Evolutionary conservation across 176 grass and related monocot species (phyloP).

Genomic region (Phyllostachys edulis): DNA sequence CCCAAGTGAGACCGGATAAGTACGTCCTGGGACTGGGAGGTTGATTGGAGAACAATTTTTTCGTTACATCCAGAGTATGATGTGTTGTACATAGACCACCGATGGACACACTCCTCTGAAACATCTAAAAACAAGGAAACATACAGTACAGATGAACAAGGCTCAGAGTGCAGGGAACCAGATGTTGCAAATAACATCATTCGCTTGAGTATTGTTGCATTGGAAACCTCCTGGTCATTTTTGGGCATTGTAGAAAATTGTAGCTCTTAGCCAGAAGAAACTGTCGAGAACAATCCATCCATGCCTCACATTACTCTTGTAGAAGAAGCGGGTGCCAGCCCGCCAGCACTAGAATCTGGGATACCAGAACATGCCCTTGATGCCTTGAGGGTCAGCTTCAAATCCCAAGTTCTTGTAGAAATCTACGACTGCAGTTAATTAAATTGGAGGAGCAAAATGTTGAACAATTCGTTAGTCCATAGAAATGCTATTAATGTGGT

Average conservation of each 20-base stretch:
- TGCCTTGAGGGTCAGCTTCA: slow-evolving; percentile 91
- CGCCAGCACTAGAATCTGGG: slow-evolving; percentile 38
- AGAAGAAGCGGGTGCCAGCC: background rate
- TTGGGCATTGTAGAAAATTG: background rate
- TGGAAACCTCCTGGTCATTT: background rate
- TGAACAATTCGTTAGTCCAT: background rate
- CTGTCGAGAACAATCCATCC: background rate
- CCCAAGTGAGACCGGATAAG: background rate
- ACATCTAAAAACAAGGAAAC: background rate
- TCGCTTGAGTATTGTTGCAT: background rate
- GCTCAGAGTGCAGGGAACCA: background rate
- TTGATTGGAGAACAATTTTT: background rate
- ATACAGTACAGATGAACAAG: background rate
- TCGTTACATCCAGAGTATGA: background rate
- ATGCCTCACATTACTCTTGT: background rate
- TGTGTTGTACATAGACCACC: slow-evolving; percentile 4
- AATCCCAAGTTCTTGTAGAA: slow-evolving; percentile 99
- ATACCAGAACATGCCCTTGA: slow-evolving; percentile 99
- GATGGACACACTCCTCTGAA: background rate
- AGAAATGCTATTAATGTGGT: slow-evolving; percentile 5
- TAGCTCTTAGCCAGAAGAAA: background rate
- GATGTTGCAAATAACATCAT: background rate
- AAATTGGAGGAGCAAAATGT: background rate
- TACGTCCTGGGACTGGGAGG: background rate
- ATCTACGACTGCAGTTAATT: slow-evolving; percentile 74